Base-by-base conservation (phyloP, 2,329 filamentous ascomycete species). In the Nigrospora sphaerica region DNA sequence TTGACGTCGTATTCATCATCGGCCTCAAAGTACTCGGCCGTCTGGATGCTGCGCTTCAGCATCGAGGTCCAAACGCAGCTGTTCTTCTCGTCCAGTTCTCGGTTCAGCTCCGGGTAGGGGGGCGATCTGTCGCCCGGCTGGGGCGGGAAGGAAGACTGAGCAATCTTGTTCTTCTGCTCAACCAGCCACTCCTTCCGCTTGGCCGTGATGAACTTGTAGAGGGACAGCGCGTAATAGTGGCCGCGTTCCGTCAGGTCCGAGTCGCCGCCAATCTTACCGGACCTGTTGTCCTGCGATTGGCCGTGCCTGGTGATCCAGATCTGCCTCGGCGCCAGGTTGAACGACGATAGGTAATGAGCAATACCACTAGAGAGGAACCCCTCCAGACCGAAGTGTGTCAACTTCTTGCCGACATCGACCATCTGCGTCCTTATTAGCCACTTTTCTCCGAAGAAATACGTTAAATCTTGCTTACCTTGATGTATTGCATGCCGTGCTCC, bases 11-110 rank as follows among this genome's bases (percentile, higher is more conserved):
- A 95, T 45, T 95, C 88, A 18, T 97, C 92, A 53, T 97, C 93
- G 0, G 73, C 76, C 55, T 95, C 87, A 63, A 97, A 98, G 63
- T 86, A 86, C 53, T 93, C 83, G 0, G 86, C 90, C 1, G 91
- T 95, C 61, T 95, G 83, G 43, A 93, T 84, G 49, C 88, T 90
- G 53, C 93, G 86, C 62, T 87, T 85, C 52, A 98, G 79, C 92
- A 97, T 97, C 3, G 88, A 95, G 0, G 92, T 96, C 93, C 93
- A 98, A 14, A 98, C 88, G 64, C 93, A 98, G 62, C 96, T 97
- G 62, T 89, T 89, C 71, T 95, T 95, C 59, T 87, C 78, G 31
- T 86, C 80, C 31, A 83, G 71, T 42, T 85, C 83, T 42, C 76
- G 76, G 51, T 81, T 77, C 55, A 85, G 84, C 61, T 95, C 88